These are phyloP conservation scores for Rheum nobile DNA, from an alignment of 148 eudicot genomes.

Conservation along the genomic window DNA sequence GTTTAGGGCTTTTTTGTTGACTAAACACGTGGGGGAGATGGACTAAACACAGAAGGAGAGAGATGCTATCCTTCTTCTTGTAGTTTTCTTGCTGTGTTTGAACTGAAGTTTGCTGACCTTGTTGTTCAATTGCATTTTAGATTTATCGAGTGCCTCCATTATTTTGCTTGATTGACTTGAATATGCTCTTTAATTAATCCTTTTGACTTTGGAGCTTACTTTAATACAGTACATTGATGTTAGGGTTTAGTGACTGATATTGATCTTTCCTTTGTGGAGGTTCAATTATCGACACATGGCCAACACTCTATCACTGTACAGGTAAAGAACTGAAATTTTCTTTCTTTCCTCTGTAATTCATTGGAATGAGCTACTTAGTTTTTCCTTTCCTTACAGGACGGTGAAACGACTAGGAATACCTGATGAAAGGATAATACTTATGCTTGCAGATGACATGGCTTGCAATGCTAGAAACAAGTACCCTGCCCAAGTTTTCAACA, in stretches of 20 bases:
- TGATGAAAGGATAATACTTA: constrained; percentile 93
- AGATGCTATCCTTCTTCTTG: neutral
- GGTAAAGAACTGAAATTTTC: constrained; percentile 25
- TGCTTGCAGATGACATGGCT: constrained; percentile 99
- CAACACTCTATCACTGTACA: constrained; percentile 81
- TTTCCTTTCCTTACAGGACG: constrained; percentile 37
- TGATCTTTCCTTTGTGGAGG: constrained; percentile 33
- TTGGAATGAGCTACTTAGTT: neutral
- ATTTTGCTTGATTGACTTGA: neutral
- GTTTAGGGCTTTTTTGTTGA: neutral
- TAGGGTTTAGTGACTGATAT: neutral
- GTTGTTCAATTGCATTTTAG: neutral
- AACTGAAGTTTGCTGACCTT: neutral
- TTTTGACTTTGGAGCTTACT: neutral
- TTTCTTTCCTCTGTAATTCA: neutral
- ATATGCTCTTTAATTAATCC: neutral
- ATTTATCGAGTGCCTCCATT: neutral
- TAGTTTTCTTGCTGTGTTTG: too few species aligned
- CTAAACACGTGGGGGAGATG: neutral
- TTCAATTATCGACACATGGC: constrained; percentile 99
- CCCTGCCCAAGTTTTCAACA: constrained; percentile 98
- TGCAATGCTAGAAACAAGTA: constrained; percentile 94
- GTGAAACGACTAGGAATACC: constrained; percentile 95
- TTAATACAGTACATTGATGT: neutral
- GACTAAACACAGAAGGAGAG: neutral